phyloP scores from a whole-genome alignment of 2,329 filamentous ascomycete species.

The Fusarium heterosporum region DNA sequence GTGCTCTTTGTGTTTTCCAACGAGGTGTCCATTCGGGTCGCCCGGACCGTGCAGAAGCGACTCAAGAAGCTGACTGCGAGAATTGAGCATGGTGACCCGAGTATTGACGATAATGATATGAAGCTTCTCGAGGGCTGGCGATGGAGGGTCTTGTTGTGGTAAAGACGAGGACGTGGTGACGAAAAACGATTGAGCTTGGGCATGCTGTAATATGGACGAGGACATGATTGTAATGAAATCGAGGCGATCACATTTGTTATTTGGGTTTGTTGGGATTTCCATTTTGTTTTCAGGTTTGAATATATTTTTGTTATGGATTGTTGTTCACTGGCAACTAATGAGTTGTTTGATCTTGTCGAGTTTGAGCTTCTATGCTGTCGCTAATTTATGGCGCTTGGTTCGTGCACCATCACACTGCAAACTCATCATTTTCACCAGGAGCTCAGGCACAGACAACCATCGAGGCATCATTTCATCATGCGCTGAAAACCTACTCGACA shows the following conservation, averaged over 20 bases:
- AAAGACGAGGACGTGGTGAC: slow-evolving; percentile 14
- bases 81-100: slow-evolving; percentile 61
- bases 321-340: not conserved
- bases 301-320: not conserved
- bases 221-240: slow-evolving; percentile 50
- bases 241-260: slow-evolving; percentile 38
- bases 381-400: slow-evolving; percentile 13
- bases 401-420: slow-evolving; percentile 9
- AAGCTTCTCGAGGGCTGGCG: slow-evolving; percentile 65
- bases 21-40: slow-evolving; percentile 67
- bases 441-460: not conserved
- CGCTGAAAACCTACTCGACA: not conserved
- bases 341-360: not conserved
- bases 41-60: slow-evolving; percentile 62
- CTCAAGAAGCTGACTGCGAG: slow-evolving; percentile 61
- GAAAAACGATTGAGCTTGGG: slow-evolving; percentile 2
- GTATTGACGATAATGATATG: slow-evolving; percentile 62
- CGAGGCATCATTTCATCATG: not conserved
- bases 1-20: slow-evolving; percentile 70
- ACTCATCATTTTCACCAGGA: slow-evolving; percentile 7
- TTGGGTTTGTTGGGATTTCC: slow-evolving; percentile 6
- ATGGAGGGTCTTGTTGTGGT: slow-evolving; percentile 66
- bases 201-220: slow-evolving; percentile 46
- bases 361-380: not conserved
- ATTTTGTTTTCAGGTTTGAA: slow-evolving; percentile 10